A percentile compares a stretch with the other conserved stretches of the same genome.
Conservation (phyloP, 179 eudicot genomes). For the Heliamphora pulchella region DNA sequence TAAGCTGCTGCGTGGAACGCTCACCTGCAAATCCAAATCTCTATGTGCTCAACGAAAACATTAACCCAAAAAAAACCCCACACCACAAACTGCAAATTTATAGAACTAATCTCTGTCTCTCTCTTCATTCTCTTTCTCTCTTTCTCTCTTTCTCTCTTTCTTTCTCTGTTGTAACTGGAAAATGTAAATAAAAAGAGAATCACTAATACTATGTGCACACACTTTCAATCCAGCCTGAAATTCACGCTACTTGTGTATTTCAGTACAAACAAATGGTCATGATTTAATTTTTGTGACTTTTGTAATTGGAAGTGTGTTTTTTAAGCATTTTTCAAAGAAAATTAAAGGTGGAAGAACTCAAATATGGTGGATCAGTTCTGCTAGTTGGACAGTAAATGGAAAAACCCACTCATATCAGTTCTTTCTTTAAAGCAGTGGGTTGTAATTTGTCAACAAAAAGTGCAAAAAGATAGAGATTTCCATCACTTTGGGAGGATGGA, state of each 20-base stretch:
- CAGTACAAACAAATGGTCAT: too few species aligned
- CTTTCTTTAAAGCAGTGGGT: neutral
- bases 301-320: too few species aligned
- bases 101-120: neutral
- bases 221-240: too few species aligned
- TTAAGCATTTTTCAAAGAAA: too few species aligned
- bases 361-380: too few species aligned
- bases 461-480: neutral
- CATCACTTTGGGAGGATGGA: neutral
- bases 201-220: neutral
- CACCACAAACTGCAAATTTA: conserved; percentile 1
- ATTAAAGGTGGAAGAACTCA: too few species aligned
- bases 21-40: conserved; percentile 45
- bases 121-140: neutral
- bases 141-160: neutral
- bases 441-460: neutral
- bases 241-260: too few species aligned
- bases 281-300: too few species aligned
- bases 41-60: neutral
- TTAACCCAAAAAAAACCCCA: neutral
- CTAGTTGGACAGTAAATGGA: too few species aligned
- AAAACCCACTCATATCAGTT: neutral
- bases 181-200: neutral
- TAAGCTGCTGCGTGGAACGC: conserved; percentile 84
- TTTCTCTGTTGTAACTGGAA: neutral